Evolutionary conservation across 1,284 basidiomycete species (phyloP).

Genomic region (Neonothopanus nambi): DNA sequence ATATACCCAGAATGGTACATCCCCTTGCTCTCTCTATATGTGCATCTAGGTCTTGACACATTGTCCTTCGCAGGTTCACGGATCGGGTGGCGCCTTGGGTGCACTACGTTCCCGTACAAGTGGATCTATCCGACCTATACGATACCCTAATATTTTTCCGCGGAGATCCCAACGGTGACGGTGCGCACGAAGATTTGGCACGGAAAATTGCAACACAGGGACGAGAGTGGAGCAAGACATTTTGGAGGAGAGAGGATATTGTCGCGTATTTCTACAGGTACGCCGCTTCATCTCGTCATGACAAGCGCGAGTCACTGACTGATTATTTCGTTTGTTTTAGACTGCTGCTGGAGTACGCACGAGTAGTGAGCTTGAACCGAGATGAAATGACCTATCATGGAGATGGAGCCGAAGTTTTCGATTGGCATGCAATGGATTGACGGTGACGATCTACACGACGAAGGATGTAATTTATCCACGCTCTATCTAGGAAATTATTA

Average conservation of each 20-base stretch:
- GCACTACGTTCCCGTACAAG: slow-evolving; percentile 55
- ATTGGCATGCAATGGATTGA: neutral
- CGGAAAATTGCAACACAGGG: slow-evolving; percentile 50
- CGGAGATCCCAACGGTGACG: slow-evolving; percentile 35
- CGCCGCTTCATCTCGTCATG: slow-evolving; percentile 19
- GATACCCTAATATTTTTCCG: slow-evolving; percentile 56
- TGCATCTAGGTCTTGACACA: neutral
- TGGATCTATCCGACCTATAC: slow-evolving; percentile 49
- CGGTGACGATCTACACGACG: too few relatives aligned
- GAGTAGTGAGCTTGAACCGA: slow-evolving; percentile 41
- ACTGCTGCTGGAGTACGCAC: slow-evolving; percentile 42
- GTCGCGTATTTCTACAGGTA: slow-evolving; percentile 54
- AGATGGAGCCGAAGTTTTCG: slow-evolving; percentile 2
- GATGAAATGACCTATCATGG: slow-evolving; percentile 30
- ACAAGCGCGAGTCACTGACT: neutral
- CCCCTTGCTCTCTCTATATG: neutral
- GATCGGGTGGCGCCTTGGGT: slow-evolving; percentile 48
- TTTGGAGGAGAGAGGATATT: slow-evolving; percentile 59
- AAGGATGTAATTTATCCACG: too few relatives aligned
- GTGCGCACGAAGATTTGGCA: slow-evolving; percentile 49
- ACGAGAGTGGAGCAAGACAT: slow-evolving; percentile 49
- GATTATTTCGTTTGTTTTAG: slow-evolving; percentile 19
- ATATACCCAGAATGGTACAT: slow-evolving; percentile 69
- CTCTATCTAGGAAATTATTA: too few relatives aligned
- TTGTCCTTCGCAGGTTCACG: slow-evolving; percentile 15